A percentile compares a stretch with the other conserved stretches of the same genome.
These are phyloP conservation scores for Kuraishia hungarica DNA, from an alignment of 805 yeast genomes.

Conservation along the genomic window DNA sequence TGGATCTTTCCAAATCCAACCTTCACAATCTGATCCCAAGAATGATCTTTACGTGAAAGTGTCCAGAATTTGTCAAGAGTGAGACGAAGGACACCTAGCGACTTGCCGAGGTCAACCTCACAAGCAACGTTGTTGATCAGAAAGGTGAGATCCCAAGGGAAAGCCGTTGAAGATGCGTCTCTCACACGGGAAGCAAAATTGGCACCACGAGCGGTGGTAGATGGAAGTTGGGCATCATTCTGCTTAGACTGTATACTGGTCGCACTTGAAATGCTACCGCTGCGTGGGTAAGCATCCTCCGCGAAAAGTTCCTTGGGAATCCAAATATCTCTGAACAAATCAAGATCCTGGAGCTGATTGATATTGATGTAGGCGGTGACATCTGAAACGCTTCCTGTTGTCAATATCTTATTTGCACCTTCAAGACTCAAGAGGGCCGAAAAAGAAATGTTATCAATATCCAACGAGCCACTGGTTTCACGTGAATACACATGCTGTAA, in stretches of 20 bases:
- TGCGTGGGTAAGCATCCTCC: constrained; percentile 12
- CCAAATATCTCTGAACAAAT: constrained; percentile 81
- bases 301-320: constrained; percentile 32
- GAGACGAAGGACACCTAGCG: constrained; percentile 61
- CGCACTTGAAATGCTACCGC: constrained; percentile 2
- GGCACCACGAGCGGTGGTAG: constrained; percentile 8
- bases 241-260: neutral
- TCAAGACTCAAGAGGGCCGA: constrained; percentile 37
- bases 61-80: constrained; percentile 58
- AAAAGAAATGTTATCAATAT: constrained; percentile 35
- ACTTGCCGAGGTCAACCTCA: constrained; percentile 72
- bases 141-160: constrained; percentile 68
- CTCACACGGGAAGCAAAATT: constrained; percentile 39
- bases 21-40: constrained; percentile 65
- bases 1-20: constrained; percentile 45
- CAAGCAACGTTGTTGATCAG: constrained; percentile 43
- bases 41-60: constrained; percentile 52
- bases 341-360: constrained; percentile 81
- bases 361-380: constrained; percentile 60
- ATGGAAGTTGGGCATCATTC: neutral
- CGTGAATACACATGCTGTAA: constrained; percentile 88
- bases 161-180: constrained; percentile 53
- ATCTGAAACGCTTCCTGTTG: constrained; percentile 41
- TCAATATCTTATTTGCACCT: constrained; percentile 7
- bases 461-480: constrained; percentile 72